Conservation (phyloP, 345 rosid species). For the Melaleuca quinquenervia region DNA sequence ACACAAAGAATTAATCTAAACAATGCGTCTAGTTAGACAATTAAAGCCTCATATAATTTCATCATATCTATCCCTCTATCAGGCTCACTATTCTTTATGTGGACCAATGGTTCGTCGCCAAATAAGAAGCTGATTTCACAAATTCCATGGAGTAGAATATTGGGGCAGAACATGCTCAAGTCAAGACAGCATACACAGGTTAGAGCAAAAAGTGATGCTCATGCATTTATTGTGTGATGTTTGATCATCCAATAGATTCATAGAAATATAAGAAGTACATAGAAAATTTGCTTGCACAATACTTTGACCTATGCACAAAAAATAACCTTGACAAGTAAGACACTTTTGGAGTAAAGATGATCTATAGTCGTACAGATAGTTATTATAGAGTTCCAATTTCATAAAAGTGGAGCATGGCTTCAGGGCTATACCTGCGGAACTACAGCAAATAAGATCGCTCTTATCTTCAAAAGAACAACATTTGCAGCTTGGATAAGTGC, state of each 20-base stretch:
- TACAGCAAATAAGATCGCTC: slow-evolving; percentile 76
- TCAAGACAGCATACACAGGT: not conserved
- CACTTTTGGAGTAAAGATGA: not conserved
- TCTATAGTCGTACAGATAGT: not conserved
- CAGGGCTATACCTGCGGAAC: slow-evolving; percentile 57
- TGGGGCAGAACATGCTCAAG: not conserved
- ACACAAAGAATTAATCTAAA: not conserved
- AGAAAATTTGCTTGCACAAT: not conserved
- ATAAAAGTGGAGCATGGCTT: not conserved
- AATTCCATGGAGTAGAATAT: not conserved
- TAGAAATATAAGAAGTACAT: not conserved
- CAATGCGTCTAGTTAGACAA: not conserved
- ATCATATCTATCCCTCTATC: not conserved
- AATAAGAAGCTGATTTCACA: not conserved
- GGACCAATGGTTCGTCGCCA: not conserved
- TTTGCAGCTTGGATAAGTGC: slow-evolving; percentile 68
- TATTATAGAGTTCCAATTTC: not conserved
- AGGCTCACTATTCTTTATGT: not conserved
- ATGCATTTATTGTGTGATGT: not conserved
- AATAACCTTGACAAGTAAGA: not conserved
- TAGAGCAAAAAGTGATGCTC: not conserved
- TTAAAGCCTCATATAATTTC: not conserved
- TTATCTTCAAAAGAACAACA: slow-evolving; percentile 68
- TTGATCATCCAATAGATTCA: not conserved
- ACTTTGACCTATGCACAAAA: not conserved